phyloP scores from a whole-genome alignment of 768 basidiomycete species.

The Sarcodon sp. region DNA sequence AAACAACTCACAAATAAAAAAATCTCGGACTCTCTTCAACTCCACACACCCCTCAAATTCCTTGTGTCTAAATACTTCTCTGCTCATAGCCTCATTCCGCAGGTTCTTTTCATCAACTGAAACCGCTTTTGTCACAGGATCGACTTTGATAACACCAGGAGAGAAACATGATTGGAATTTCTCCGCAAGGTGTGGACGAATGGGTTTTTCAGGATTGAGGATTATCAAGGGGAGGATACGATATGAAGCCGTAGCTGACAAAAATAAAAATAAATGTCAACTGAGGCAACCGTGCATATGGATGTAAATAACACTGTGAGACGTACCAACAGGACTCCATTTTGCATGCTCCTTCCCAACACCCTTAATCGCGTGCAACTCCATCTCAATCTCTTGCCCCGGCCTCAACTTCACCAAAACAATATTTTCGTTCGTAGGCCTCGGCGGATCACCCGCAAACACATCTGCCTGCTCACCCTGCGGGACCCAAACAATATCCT shows the following conservation, averaged over 20 bases:
- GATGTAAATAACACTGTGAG: background rate
- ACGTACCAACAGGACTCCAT: constrained; percentile 85
- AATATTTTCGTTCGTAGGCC: constrained; percentile 67
- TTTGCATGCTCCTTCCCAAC: constrained; percentile 94
- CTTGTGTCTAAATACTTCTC: constrained; percentile 85
- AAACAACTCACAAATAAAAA: constrained; percentile 74
- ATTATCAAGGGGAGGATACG: constrained; percentile 79
- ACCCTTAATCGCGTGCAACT: constrained; percentile 86
- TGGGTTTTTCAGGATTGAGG: constrained; percentile 54
- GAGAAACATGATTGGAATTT: constrained; percentile 88
- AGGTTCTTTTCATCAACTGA: constrained; percentile 52
- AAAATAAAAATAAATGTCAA: background rate
- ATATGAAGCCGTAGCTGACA: constrained; percentile 91
- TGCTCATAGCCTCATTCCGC: constrained; percentile 77
- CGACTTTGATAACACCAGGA: constrained; percentile 60
- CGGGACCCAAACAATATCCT: constrained; percentile 62
- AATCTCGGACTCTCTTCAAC: constrained; percentile 78
- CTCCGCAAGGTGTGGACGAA: constrained; percentile 62
- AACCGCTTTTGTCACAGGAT: constrained; percentile 42
- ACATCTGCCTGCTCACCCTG: constrained; percentile 69
- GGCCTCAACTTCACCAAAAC: constrained; percentile 87
- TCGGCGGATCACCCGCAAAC: constrained; percentile 39
- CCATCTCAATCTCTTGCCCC: constrained; percentile 77
- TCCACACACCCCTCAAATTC: constrained; percentile 81
- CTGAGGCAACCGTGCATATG: background rate